These are phyloP conservation scores for Phytophthora hibernalis DNA, from an alignment of 352 stramenopile species.

Conservation along the genomic window DNA sequence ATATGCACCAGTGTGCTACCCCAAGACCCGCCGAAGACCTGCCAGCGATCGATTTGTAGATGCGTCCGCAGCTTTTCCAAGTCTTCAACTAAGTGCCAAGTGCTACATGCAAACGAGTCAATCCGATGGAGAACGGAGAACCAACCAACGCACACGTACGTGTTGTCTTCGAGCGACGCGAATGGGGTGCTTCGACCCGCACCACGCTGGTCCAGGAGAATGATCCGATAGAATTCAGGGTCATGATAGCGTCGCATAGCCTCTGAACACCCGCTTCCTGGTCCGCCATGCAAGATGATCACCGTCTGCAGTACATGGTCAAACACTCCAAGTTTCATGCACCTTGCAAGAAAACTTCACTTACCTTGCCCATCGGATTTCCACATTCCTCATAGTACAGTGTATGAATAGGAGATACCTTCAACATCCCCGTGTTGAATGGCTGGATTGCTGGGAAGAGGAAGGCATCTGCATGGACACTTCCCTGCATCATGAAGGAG, in stretches of 20 bases:
- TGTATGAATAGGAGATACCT: constrained; percentile 38
- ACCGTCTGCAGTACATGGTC: neutral
- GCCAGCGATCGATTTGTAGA: constrained; percentile 88
- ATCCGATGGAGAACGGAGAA: neutral
- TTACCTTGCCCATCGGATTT: constrained; percentile 8
- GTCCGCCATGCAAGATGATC: constrained; percentile 22
- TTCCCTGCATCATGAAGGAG: constrained; percentile 1
- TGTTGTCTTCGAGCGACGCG: constrained; percentile 81
- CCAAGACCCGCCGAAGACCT: constrained; percentile 94
- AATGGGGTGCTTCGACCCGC: constrained; percentile 85
- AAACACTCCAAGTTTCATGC: neutral
- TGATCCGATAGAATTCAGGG: constrained; percentile 87
- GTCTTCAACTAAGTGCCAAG: constrained; percentile 91
- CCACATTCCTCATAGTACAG: neutral
- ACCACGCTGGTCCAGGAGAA: constrained; percentile 93
- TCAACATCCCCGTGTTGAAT: constrained; percentile 64
- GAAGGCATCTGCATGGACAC: constrained; percentile 45
- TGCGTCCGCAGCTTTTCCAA: constrained; percentile 90
- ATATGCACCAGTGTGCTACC: constrained; percentile 90
- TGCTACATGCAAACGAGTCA: constrained; percentile 46
- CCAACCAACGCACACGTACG: neutral
- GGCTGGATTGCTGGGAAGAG: constrained; percentile 78
- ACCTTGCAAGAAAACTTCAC: neutral
- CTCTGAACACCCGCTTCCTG: constrained; percentile 86
- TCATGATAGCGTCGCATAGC: constrained; percentile 92